A percentile compares a stretch with the other conserved stretches of the same genome.
Evolutionary conservation across 768 basidiomycete species (phyloP).

Genomic region (Xanthoconium stramineum): DNA sequence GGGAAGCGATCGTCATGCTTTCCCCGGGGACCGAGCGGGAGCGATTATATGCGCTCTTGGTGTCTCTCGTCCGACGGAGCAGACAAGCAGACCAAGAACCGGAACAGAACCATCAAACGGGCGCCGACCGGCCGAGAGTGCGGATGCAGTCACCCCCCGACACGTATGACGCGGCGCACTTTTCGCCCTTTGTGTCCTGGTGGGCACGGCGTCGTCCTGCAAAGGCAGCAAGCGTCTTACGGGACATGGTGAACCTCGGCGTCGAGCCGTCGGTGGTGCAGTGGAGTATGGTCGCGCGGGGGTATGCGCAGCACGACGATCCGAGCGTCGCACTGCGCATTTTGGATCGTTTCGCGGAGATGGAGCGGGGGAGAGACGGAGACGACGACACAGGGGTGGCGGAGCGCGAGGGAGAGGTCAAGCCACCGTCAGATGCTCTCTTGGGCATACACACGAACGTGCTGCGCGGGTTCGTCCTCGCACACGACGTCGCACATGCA

Average conservation of each 20-base stretch:
- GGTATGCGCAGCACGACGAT: slow-evolving; percentile 42
- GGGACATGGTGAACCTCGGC: slow-evolving; percentile 50
- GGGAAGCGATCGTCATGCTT: slow-evolving; percentile 30
- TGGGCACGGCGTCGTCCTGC: slow-evolving; percentile 32
- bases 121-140: not conserved
- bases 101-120: not conserved
- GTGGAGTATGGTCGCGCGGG: slow-evolving; percentile 47
- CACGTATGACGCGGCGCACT: slow-evolving; percentile 38
- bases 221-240: slow-evolving; percentile 39
- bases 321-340: slow-evolving; percentile 36
- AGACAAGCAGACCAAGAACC: not conserved
- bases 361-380: not conserved
- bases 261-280: slow-evolving; percentile 46
- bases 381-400: not conserved
- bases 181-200: slow-evolving; percentile 51
- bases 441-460: slow-evolving; percentile 38
- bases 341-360: slow-evolving; percentile 41
- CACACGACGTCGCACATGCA: slow-evolving; percentile 29
- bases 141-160: slow-evolving; percentile 22
- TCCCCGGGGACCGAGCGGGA: slow-evolving; percentile 25
- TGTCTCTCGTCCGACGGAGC: slow-evolving; percentile 23
- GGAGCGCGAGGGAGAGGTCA: not conserved
- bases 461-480: slow-evolving; percentile 36
- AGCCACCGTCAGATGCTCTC: slow-evolving; percentile 3
- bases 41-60: slow-evolving; percentile 43